Base-by-base conservation (phyloP, 305 asterid species). In the Fraxinus sp. region DNA sequence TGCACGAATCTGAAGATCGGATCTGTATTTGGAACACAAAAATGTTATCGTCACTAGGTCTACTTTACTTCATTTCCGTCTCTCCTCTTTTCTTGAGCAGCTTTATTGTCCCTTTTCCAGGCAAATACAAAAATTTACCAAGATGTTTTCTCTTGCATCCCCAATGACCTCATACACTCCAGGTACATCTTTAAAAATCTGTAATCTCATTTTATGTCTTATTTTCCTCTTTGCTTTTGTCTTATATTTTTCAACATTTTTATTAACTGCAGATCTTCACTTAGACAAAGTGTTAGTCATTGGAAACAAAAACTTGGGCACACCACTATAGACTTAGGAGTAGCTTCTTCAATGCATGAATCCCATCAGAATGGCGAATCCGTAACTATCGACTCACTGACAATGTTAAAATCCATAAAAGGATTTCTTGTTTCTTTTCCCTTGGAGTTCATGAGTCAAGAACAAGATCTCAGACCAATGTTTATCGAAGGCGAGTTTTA, bases 361-460 rank as follows among this genome's bases (percentile, higher is more conserved):
- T 9, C 39, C 46, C 52, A 74, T 16, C 83, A 88, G 83, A 82
- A 93, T 64, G 94, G 94, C 20, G 83, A 87, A 83, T 77, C 84
- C 71, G 24, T 72, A 14, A 68, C 80, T 57, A 52, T 79, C 30
- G 89, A 94, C 84, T 90, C 97, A 18, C 81, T 57, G 81, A 87
- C 84, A 7, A 91, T 72, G 87, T 83, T 96, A 41, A 81, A 92
- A 86, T 86, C 93, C 16, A 87, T 92, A 36, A 87, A 86, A 84
- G 99, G 99, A 46, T 89, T 83, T 85, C 93, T 94, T 24, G 99
- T 96, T 82, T 89, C 92, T 32, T 96, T 96, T 78, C 98, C 99
- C 14, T 79, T 94, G 87, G 97, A 91, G 86, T 94, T 96, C 90
- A 91, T 96, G 97, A 86, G 89, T 9, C 84, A 91, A 41, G 95